Evolutionary conservation across 1,139 yeast genomes (phyloP), one percentile per base, ranked within the genome.

Genomic region (Suhomyces atakaporum): DNA sequence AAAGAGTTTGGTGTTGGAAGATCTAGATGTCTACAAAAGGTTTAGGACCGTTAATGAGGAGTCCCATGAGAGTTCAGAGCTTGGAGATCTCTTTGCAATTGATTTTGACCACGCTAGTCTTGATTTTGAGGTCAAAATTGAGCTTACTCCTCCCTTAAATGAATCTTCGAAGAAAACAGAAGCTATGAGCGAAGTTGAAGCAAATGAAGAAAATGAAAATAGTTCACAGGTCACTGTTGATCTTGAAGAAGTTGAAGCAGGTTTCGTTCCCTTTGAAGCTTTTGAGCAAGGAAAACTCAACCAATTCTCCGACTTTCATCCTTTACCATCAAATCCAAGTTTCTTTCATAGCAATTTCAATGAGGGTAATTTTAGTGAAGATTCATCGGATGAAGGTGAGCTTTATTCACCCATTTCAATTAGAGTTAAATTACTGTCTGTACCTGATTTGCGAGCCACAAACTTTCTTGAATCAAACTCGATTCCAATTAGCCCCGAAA

Each of bases 71-170:
- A 10, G 5, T 10, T 9, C 6, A 10, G 25, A 22, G 13, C 5
- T 11, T 20, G 11, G 11, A 8, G 11, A 16, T 10, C 20, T 23
- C 3, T 40, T 29, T 16, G 39, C 33, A 10, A 31, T 41, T 28
- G 36, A 34, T n/a, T 41, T 41, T 27, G 38, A 41, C 25, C 23
- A 33, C 15, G 33, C 39, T 13, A 39, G 40, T 13, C 19, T 41
- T 12, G 40, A 41, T 9, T 41, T 39, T 16, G 26, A 35, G 18
- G 16, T 36, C 6, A 36, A 33, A 8, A 13, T 39, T 10, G 35
- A 31, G 3, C 33, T 37, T 19, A 29, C 28, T n/a, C n/a, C n/a
- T n/a, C n/a, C n/a, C n/a, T n/a, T n/a, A n/a, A n/a, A n/a, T n/a
- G n/a, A n/a, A n/a, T n/a, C n/a, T n/a, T n/a, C n/a, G n/a, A n/a